Conservation (phyloP, 257 asterid species). For the Nicotiana sylvestris region DNA sequence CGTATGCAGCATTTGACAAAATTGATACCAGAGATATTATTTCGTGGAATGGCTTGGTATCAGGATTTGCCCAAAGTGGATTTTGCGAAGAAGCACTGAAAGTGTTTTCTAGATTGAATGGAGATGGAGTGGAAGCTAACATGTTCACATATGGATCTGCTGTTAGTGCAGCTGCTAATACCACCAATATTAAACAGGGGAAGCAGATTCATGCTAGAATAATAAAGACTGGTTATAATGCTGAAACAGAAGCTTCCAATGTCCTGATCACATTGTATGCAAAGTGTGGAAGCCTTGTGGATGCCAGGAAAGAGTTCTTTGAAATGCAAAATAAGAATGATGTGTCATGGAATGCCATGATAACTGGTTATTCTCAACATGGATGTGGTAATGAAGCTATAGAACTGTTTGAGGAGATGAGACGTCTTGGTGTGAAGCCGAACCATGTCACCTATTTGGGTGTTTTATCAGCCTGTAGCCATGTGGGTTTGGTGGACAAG, state of each 20-base stretch:
- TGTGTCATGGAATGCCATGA: constrained; percentile 89
- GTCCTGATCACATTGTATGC: constrained; percentile 73
- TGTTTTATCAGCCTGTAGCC: constrained; percentile 89
- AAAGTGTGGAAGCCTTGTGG: constrained; percentile 69
- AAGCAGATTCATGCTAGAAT: constrained; percentile 63
- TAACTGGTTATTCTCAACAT: constrained; percentile 85
- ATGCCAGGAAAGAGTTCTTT: constrained; percentile 51
- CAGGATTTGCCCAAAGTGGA: constrained; percentile 88
- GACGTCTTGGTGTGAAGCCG: constrained; percentile 40
- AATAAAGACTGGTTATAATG: constrained; percentile 48
- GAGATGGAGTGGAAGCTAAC: constrained; percentile 55
- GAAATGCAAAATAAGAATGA: constrained; percentile 64
- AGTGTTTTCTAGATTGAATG: constrained; percentile 59
- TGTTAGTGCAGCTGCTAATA: constrained; percentile 80
- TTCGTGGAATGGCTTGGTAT: constrained; percentile 80
- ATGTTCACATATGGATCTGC: constrained; percentile 81
- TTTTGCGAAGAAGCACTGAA: constrained; percentile 64
- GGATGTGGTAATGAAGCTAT: constrained; percentile 69
- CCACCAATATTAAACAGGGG: constrained; percentile 58
- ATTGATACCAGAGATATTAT: constrained; percentile 45
- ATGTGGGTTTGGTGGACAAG: constrained; percentile 75
- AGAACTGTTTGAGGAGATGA: constrained; percentile 70
- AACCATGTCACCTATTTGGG: constrained; percentile 71
- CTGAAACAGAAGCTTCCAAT: constrained; percentile 72
- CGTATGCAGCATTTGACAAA: constrained; percentile 51